These are phyloP conservation scores for Penicillium concentricum DNA, from an alignment of 2,329 filamentous ascomycete species.

Conservation along the genomic window DNA sequence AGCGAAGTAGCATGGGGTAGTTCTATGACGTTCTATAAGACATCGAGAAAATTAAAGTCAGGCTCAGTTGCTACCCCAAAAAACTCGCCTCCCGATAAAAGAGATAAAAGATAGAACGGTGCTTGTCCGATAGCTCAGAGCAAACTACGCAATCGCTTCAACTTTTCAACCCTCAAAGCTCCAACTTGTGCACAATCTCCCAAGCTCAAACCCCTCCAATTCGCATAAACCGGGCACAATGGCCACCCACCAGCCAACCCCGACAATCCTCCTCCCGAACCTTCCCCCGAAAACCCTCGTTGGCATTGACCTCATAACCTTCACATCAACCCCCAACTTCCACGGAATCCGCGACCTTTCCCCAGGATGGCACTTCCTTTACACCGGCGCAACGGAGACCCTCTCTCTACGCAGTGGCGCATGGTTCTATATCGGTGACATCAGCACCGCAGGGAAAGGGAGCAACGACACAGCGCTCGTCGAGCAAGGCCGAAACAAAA, in stretches of 20 bases:
- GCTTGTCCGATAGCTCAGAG: not conserved
- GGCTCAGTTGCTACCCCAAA: not conserved
- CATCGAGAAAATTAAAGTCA: not conserved
- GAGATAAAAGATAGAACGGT: constrained; percentile 1
- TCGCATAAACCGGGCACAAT: constrained; percentile 3
- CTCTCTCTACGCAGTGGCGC: constrained; percentile 61
- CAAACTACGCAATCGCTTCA: not conserved
- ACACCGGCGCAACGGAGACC: constrained; percentile 57
- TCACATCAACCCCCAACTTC: constrained; percentile 62
- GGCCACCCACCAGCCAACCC: constrained; percentile 33
- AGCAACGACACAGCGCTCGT: constrained; percentile 17
- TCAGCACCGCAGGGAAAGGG: constrained; percentile 21
- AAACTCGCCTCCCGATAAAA: constrained; percentile 6
- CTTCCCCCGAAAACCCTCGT: constrained; percentile 51
- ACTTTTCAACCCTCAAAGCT: not conserved
- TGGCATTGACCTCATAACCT: constrained; percentile 57
- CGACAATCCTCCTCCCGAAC: constrained; percentile 44
- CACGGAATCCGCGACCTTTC: constrained; percentile 61
- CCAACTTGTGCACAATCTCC: not conserved
- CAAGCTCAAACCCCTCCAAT: not conserved
- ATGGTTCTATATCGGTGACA: constrained; percentile 57
- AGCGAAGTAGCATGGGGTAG: not conserved
- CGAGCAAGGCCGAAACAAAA: constrained; percentile 15
- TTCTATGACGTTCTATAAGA: not conserved
- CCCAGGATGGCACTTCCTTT: constrained; percentile 60